A percentile compares a stretch with the other conserved stretches of the same genome.
Evolutionary conservation across 179 eudicot species (phyloP).

Genomic region (Drosera spatulata): DNA sequence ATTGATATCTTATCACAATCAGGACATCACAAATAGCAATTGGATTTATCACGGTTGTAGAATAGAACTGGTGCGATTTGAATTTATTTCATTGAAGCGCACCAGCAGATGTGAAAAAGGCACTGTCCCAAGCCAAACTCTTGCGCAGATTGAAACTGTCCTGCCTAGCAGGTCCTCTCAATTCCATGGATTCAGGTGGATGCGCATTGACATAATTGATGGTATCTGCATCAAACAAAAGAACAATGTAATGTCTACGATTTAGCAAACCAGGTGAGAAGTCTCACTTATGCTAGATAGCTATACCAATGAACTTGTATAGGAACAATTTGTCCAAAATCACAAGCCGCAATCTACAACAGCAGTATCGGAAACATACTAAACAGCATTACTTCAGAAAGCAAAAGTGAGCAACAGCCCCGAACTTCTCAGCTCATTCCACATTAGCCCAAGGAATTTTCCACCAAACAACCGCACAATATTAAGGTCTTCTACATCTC

Average conservation of each 20-base stretch:
- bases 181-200: constrained; percentile 27
- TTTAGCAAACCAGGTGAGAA: too few relatives aligned
- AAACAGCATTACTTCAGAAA: too few relatives aligned
- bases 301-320: too few relatives aligned
- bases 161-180: constrained; percentile 22
- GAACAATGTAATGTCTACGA: neutral
- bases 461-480: too few relatives aligned
- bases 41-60: neutral
- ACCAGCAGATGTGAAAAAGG: constrained; percentile 90
- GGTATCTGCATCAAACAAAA: constrained; percentile 9
- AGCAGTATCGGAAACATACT: too few relatives aligned
- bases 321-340: too few relatives aligned
- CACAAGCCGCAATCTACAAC: too few relatives aligned
- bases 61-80: neutral
- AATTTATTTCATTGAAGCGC: constrained; percentile 6
- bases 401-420: too few relatives aligned
- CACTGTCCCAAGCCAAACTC: constrained; percentile 96
- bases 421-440: too few relatives aligned
- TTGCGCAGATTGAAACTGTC: constrained; percentile 72
- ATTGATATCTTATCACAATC: constrained; percentile 3
- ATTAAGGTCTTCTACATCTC: too few relatives aligned
- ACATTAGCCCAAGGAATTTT: too few relatives aligned
- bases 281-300: too few relatives aligned
- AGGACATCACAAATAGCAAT: neutral
- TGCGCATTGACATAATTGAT: constrained; percentile 13